phyloP scores from a whole-genome alignment of 176 grass and related monocot genomes.

The Dendrocalamus sinicus region DNA sequence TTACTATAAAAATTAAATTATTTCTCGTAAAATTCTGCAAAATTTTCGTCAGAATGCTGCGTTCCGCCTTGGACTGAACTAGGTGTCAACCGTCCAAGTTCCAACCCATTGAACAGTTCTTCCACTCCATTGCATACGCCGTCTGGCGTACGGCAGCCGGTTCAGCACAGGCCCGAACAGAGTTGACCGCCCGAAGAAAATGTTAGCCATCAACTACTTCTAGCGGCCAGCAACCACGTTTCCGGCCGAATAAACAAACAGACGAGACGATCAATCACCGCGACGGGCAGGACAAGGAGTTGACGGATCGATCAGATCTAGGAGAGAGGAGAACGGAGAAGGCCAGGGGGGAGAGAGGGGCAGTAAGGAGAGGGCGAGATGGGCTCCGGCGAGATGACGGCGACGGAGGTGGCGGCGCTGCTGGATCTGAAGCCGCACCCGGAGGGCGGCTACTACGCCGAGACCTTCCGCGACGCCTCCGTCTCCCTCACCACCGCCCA shows the following conservation, averaged over 20 bases:
- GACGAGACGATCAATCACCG: not conserved
- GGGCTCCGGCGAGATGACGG: slow-evolving; percentile 59
- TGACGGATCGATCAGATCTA: not conserved
- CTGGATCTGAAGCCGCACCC: slow-evolving; percentile 91
- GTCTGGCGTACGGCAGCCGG: not conserved
- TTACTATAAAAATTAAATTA: no score
- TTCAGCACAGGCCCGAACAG: not conserved
- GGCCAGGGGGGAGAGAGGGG: not conserved
- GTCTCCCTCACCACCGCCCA: slow-evolving; percentile 78
- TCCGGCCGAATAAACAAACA: slow-evolving; percentile 5
- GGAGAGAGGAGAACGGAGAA: not conserved
- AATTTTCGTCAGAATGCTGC: no score
- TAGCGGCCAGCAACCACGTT: not conserved
- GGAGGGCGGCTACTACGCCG: slow-evolving; percentile 80
- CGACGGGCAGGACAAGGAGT: not conserved
- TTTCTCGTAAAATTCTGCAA: no score
- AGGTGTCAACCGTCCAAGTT: no score
- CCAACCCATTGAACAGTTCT: not conserved
- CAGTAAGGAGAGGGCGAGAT: slow-evolving; percentile 12
- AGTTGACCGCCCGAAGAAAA: slow-evolving; percentile 14
- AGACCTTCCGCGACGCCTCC: slow-evolving; percentile 91
- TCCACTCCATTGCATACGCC: not conserved
- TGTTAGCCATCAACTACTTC: not conserved
- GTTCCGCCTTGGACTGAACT: no score
- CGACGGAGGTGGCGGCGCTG: slow-evolving; percentile 67